Conservation (phyloP, 768 basidiomycete species). For the Leccinum broughii region DNA sequence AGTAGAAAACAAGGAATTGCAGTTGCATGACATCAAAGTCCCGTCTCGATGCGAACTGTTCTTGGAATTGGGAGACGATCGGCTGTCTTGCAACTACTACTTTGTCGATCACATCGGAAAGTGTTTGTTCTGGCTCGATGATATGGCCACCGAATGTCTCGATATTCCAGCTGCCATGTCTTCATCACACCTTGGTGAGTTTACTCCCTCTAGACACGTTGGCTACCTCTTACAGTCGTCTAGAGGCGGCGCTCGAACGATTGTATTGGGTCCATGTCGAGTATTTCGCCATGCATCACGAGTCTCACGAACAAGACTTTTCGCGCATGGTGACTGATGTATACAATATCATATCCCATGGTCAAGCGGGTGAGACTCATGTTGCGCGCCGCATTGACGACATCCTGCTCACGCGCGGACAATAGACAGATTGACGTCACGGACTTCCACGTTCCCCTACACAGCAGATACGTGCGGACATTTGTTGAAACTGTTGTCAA, state of each 20-base stretch:
- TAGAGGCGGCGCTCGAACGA: constrained; percentile 48
- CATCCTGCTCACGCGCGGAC: constrained; percentile 4
- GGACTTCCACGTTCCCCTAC: constrained; percentile 61
- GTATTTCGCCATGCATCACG: constrained; percentile 60
- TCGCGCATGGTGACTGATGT: constrained; percentile 46
- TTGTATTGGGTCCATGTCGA: constrained; percentile 67
- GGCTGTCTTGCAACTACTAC: constrained; percentile 53
- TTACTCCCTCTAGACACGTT: not conserved
- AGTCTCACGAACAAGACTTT: constrained; percentile 40
- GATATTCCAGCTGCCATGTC: constrained; percentile 48
- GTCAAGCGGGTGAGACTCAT: constrained; percentile 45
- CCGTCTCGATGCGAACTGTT: constrained; percentile 50
- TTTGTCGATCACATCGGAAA: constrained; percentile 49
- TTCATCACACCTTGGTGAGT: constrained; percentile 53
- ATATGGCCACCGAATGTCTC: constrained; percentile 42
- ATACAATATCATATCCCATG: constrained; percentile 54
- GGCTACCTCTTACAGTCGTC: constrained; percentile 6
- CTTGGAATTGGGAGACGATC: constrained; percentile 42
- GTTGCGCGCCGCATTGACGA: not conserved
- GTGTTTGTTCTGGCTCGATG: constrained; percentile 58
- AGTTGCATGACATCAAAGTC: constrained; percentile 34
- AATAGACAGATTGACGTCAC: constrained; percentile 61
- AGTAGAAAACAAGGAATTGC: constrained; percentile 34
- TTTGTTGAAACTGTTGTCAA: constrained; percentile 50
- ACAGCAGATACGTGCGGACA: constrained; percentile 44